Base-by-base conservation (phyloP, 2,329 filamentous ascomycete genomes). In the Coniochaeta sp. region DNA sequence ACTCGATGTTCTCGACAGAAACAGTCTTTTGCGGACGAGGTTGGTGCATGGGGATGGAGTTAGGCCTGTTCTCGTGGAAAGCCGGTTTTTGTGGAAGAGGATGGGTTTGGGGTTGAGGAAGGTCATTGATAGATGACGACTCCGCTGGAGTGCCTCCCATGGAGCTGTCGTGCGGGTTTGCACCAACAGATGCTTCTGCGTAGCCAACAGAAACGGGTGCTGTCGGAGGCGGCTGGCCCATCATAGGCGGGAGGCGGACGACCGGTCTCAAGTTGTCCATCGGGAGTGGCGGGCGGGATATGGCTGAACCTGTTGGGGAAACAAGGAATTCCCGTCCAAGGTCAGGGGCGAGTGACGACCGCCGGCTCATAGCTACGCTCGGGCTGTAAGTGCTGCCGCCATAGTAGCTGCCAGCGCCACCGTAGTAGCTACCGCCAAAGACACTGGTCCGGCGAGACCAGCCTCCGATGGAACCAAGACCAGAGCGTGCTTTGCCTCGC, bases 1-100 rank as follows among this genome's bases (percentile, higher is more conserved):
- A 88, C 67, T 97, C 94, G 59, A 97, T 96, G 61, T 90, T 91
- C 52, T 90, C 89, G 53, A 97, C 84, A 9, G 91, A 96, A 28
- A 97, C 89, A 6, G 91, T 79, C 75, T 97, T 97, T 67, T 97
- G 91, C 9, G 94, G 92, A 50, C 89, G 86, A 52, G 94, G 94
- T 66, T 97, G 94, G 65, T 97, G 89, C 84, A 97, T 96, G 1
- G 90, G 81, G 58, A 81, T 73, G 40, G 71, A 67, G 57, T 66
- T 74, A 5, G 75, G 68, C 40, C 76, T 71, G 58, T 74, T 82
- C 63, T 85, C 79, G 58, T 81, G 74, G 66, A 79, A 77, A 18
- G 70, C 67, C 26, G 80, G 80, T 63, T 78, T 82, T 62, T 81
- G 79, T 13, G 77, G 79, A 22, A 82, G 75, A 22, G 77, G 76